These are phyloP conservation scores for Triticum aestivum DNA, from an alignment of 176 grass and related monocot species.

Conservation along the genomic window DNA sequence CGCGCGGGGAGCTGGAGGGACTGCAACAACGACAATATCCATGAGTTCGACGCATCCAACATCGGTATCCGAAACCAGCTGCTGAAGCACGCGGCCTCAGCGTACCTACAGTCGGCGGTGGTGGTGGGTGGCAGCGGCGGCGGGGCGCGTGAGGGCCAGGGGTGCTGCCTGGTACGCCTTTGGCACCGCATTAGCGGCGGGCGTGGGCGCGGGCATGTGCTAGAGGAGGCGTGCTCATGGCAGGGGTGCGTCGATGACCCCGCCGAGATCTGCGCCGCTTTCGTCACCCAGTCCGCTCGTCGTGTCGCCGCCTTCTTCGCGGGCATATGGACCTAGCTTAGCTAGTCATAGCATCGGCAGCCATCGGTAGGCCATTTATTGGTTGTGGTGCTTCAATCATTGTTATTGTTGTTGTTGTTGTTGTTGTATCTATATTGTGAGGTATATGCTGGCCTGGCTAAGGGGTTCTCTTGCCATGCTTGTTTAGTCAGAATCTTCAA, in stretches of 20 bases:
- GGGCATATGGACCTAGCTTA: constrained; percentile 21
- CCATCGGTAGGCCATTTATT: neutral
- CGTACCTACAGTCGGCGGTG: constrained; percentile 76
- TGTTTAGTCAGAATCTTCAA: neutral
- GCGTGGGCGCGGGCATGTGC: constrained; percentile 17
- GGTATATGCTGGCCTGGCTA: neutral
- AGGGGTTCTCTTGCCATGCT: neutral
- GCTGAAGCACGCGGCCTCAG: constrained; percentile 77
- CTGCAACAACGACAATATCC: constrained; percentile 30
- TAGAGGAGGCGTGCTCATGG: constrained; percentile 32
- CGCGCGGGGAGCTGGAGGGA: constrained; percentile 7
- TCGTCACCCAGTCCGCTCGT: constrained; percentile 13
- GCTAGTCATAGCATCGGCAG: neutral
- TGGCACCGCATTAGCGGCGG: constrained; percentile 30
- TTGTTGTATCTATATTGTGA: neutral
- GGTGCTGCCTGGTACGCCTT: constrained; percentile 36
- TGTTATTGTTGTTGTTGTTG: neutral
- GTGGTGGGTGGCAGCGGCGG: constrained; percentile 34
- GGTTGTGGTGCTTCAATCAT: neutral
- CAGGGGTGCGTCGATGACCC: constrained; percentile 40
- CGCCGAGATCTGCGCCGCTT: constrained; percentile 15
- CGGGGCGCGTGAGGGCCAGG: constrained; percentile 24
- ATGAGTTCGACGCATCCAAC: constrained; percentile 51
- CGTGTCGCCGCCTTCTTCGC: constrained; percentile 31
- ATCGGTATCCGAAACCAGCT: constrained; percentile 73